Percentiles rank a stretch among this genome's conserved stretches.
Conservation (phyloP, 2,329 filamentous ascomycete genomes). For the Karstenula rhodostoma region DNA sequence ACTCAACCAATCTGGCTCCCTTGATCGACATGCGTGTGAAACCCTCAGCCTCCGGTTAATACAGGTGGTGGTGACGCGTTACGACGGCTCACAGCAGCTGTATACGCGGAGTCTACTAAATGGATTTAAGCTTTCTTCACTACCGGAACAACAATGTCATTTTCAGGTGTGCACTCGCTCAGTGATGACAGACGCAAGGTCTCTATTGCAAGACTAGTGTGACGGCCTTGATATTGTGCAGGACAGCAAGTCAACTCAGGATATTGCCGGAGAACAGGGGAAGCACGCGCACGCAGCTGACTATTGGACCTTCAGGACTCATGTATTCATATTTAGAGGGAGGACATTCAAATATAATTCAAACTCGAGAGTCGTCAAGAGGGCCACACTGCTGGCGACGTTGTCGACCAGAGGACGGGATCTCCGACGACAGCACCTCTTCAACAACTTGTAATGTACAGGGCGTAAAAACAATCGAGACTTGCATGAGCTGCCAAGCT, state of each 20-base stretch:
- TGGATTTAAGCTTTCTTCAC: no score
- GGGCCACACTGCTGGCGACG: no score
- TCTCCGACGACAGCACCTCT: background rate
- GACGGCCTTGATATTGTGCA: background rate
- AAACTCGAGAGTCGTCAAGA: no score
- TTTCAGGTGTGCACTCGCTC: background rate
- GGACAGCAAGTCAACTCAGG: background rate
- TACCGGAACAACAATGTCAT: background rate
- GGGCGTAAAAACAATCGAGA: slow-evolving; percentile 38
- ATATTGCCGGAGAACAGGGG: background rate
- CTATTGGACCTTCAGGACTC: no score
- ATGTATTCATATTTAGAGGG: no score
- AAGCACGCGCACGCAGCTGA: background rate
- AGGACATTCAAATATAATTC: no score
- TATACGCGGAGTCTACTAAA: no score
- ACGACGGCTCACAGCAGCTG: no score
- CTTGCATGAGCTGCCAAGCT: slow-evolving; percentile 35
- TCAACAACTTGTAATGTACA: slow-evolving; percentile 27
- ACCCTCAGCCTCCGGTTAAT: no score
- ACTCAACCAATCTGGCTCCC: background rate
- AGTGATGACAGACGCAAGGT: background rate
- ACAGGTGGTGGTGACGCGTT: background rate
- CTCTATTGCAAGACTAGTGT: background rate
- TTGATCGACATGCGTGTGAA: no score
- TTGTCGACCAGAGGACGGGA: background rate